A percentile compares a stretch with the other conserved stretches of the same genome.
phyloP scores from a whole-genome alignment of 768 basidiomycete species.

The Suillus variegatus region DNA sequence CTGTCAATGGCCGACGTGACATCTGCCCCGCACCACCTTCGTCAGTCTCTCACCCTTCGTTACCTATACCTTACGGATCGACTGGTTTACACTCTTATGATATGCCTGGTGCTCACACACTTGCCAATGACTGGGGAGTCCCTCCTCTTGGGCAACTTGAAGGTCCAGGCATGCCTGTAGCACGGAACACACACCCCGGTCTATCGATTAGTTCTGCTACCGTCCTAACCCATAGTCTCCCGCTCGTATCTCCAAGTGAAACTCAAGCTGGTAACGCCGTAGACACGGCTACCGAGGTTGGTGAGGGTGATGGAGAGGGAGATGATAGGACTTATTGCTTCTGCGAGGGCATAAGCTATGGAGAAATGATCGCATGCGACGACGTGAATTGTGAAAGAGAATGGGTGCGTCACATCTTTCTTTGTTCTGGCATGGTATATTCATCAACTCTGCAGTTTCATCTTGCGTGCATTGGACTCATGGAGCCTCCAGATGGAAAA shows the following conservation, averaged over 20 bases:
- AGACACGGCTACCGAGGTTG: slow-evolving; percentile 46
- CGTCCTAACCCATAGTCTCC: slow-evolving; percentile 25
- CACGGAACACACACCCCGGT: slow-evolving; percentile 38
- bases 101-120: slow-evolving; percentile 34
- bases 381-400: slow-evolving; percentile 76
- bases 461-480: slow-evolving; percentile 70
- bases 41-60: slow-evolving; percentile 52
- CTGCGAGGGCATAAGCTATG: slow-evolving; percentile 83
- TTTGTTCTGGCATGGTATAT: slow-evolving; percentile 12
- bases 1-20: slow-evolving; percentile 37
- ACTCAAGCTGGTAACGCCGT: slow-evolving; percentile 39
- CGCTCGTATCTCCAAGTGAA: slow-evolving; percentile 30
- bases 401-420: slow-evolving; percentile 66
- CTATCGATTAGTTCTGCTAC: slow-evolving; percentile 27
- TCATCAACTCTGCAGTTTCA: slow-evolving; percentile 61
- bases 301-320: slow-evolving; percentile 52
- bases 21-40: slow-evolving; percentile 52
- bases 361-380: slow-evolving; percentile 96
- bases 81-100: slow-evolving; percentile 45
- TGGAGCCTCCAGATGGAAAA: slow-evolving; percentile 62
- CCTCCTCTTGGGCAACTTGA: slow-evolving; percentile 61
- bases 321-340: slow-evolving; percentile 77
- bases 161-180: slow-evolving; percentile 78
- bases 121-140: slow-evolving; percentile 49
- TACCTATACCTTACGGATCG: slow-evolving; percentile 43